phyloP scores from a whole-genome alignment of 257 asterid species.

The Salvia splendens region DNA sequence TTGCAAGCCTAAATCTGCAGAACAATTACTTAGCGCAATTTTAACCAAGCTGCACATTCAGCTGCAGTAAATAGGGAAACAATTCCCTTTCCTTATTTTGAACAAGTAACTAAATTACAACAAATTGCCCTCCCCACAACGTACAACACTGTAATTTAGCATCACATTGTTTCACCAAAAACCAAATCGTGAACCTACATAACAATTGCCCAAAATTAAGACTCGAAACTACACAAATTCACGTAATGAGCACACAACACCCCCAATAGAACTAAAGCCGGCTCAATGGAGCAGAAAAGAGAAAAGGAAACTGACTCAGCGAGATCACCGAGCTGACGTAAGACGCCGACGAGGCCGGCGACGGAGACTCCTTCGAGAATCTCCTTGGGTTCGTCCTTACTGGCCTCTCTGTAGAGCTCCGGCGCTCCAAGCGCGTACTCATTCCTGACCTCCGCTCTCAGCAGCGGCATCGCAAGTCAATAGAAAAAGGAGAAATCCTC shows the following conservation, averaged over 20 bases:
- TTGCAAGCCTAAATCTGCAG: conserved; percentile 10
- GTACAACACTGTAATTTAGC: too few relatives aligned
- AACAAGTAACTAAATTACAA: too few relatives aligned
- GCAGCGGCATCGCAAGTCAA: conserved; percentile 64
- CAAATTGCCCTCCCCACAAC: not conserved
- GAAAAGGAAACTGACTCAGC: conserved; percentile 55
- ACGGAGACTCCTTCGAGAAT: conserved; percentile 80
- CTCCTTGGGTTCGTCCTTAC: conserved; percentile 80
- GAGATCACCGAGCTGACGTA: conserved; percentile 96
- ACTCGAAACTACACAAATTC: not conserved
- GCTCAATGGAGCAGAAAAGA: not conserved
- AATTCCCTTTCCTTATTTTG: conserved; percentile 20
- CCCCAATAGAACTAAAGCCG: not conserved
- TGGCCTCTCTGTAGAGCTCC: conserved; percentile 58
- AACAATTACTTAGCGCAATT: not conserved
- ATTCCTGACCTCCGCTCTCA: conserved; percentile 71
- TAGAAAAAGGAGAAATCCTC: conserved; percentile 20
- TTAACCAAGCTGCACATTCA: conserved; percentile 14
- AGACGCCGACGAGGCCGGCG: conserved; percentile 83
- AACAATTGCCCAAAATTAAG: not conserved
- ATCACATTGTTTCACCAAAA: not conserved
- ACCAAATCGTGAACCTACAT: conserved; percentile 6
- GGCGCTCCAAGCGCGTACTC: conserved; percentile 81
- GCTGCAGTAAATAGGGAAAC: conserved; percentile 3
- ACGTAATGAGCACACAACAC: conserved; percentile 19